A percentile compares a stretch with the other conserved stretches of the same genome.
These are phyloP conservation scores for Tylopilus cervinicoccineus DNA, from an alignment of 768 basidiomycete genomes.

Conservation along the genomic window DNA sequence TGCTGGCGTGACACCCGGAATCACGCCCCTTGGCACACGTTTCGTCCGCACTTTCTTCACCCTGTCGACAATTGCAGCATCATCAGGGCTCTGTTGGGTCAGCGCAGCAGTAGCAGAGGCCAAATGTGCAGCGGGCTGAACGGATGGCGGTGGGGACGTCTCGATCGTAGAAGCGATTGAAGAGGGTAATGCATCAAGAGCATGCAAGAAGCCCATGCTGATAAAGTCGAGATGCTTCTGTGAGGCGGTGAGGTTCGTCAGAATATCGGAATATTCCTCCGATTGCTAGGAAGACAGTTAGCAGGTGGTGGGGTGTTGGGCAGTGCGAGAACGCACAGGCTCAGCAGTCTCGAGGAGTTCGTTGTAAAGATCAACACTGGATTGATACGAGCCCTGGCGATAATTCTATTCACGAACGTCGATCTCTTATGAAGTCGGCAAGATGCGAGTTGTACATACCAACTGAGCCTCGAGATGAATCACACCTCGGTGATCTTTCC, in stretches of 20 bases:
- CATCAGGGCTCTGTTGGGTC: constrained; percentile 27
- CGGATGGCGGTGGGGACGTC: constrained; percentile 55
- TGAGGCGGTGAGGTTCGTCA: constrained; percentile 80
- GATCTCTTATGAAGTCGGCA: constrained; percentile 20
- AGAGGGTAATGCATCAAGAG: constrained; percentile 57
- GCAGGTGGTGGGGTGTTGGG: background rate
- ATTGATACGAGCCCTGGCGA: constrained; percentile 70
- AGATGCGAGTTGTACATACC: constrained; percentile 42
- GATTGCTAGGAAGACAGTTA: constrained; percentile 50
- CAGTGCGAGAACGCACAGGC: constrained; percentile 49
- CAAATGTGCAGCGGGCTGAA: constrained; percentile 30
- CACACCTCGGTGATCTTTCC: constrained; percentile 53
- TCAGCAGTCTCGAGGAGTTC: constrained; percentile 76
- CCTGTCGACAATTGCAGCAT: constrained; percentile 37
- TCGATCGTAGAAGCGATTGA: constrained; percentile 53
- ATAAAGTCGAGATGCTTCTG: constrained; percentile 84
- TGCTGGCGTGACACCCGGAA: constrained; percentile 73
- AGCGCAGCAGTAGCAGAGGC: constrained; percentile 22
- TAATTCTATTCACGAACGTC: constrained; percentile 53
- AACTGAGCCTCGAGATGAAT: constrained; percentile 85
- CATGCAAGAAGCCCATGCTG: constrained; percentile 59
- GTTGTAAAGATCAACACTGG: constrained; percentile 74
- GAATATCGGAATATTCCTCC: constrained; percentile 84
- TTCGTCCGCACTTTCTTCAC: constrained; percentile 53
- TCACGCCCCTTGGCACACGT: constrained; percentile 71